phyloP scores from a whole-genome alignment of 2,329 filamentous ascomycete genomes.

The Chlorencoelia australis region DNA sequence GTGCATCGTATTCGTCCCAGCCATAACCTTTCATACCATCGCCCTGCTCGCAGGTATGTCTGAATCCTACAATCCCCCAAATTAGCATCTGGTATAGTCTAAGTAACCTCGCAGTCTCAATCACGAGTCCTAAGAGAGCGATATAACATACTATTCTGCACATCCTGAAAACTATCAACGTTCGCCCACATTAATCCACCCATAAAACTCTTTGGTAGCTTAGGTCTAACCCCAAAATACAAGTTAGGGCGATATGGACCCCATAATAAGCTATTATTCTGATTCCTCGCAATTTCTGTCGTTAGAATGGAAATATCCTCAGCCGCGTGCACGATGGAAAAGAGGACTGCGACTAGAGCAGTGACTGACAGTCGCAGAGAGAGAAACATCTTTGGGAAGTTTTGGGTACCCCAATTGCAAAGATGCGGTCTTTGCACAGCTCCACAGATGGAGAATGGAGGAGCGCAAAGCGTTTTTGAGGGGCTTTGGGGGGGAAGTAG shows the following conservation, averaged over 20 bases:
- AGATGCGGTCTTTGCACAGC: conserved; percentile 14
- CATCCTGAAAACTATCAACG: conserved; percentile 65
- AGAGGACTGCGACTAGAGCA: conserved; percentile 12
- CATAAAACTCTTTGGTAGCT: conserved; percentile 70
- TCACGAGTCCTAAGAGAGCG: not conserved
- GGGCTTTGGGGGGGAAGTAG: not conserved
- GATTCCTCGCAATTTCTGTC: conserved; percentile 30
- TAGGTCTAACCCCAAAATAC: conserved; percentile 83
- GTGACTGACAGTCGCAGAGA: conserved; percentile 10
- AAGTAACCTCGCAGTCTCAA: not conserved
- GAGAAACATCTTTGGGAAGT: conserved; percentile 19
- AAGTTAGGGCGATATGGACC: conserved; percentile 89
- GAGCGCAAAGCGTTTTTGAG: too few species aligned
- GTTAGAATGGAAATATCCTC: conserved; percentile 22
- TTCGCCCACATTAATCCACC: conserved; percentile 83
- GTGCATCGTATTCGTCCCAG: conserved; percentile 93
- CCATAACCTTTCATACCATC: conserved; percentile 92
- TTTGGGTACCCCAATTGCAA: conserved; percentile 12
- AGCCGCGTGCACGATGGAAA: conserved; percentile 10
- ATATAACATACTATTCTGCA: conserved; percentile 59
- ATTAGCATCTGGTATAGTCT: too few species aligned
- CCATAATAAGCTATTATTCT: conserved; percentile 87
- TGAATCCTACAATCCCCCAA: conserved; percentile 50
- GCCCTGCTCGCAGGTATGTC: conserved; percentile 93
- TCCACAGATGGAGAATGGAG: conserved; percentile 10